Percentiles rank a stretch among this genome's conserved stretches.
phyloP scores from a whole-genome alignment of 148 eudicot species.

The Persicaria maculosa region DNA sequence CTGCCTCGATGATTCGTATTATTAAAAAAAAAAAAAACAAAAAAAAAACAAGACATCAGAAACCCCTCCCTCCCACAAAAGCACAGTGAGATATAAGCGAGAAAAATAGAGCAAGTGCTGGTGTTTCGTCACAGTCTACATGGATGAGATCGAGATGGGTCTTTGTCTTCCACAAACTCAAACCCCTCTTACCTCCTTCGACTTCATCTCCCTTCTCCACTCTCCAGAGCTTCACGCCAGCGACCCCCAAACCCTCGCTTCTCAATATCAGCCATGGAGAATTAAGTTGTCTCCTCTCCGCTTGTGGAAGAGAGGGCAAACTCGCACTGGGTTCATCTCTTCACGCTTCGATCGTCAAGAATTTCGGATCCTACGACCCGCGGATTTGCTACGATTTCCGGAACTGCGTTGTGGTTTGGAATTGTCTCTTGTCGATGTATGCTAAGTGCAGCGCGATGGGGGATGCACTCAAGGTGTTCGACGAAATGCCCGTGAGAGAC shows the following conservation, averaged over 20 bases:
- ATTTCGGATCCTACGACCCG: slow-evolving; percentile 22
- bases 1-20: no score
- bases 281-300: slow-evolving; percentile 38
- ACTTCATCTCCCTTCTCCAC: slow-evolving; percentile 14
- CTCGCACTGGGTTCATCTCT: slow-evolving; percentile 60
- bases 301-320: slow-evolving; percentile 45
- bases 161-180: slow-evolving; percentile 20
- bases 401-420: slow-evolving; percentile 40
- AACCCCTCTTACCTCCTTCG: slow-evolving; percentile 17
- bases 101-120: no score
- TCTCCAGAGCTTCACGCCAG: slow-evolving; percentile 19
- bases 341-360: slow-evolving; percentile 61
- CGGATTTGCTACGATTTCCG: slow-evolving; percentile 1
- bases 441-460: slow-evolving; percentile 17
- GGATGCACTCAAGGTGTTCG: slow-evolving; percentile 24
- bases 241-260: slow-evolving; percentile 12
- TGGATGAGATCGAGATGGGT: slow-evolving; percentile 69
- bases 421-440: slow-evolving; percentile 42
- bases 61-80: not conserved
- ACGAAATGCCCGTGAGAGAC: slow-evolving; percentile 23
- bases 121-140: slow-evolving; percentile 19
- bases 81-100: no score
- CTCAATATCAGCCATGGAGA: slow-evolving; percentile 27
- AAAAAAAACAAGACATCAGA: no score
- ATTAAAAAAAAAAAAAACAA: no score